These are phyloP conservation scores for Fonsecaea nubica DNA, from an alignment of 2,329 filamentous ascomycete species.

Conservation along the genomic window DNA sequence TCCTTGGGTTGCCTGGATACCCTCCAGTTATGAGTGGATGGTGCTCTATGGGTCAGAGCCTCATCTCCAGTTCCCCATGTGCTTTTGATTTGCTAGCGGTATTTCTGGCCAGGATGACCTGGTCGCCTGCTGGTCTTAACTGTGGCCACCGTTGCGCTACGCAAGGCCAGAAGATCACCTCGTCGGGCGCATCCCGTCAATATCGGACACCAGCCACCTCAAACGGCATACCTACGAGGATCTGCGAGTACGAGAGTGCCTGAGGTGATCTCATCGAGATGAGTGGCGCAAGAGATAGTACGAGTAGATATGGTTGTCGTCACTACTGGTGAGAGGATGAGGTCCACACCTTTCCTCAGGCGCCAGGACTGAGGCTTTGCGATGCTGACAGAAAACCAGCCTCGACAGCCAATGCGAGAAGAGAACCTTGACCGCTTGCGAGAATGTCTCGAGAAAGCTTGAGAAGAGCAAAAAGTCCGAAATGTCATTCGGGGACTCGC, in stretches of 20 bases:
- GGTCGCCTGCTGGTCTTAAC: constrained; percentile 8
- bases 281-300: not conserved
- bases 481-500: not conserved
- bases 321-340: not conserved
- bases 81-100: constrained; percentile 8
- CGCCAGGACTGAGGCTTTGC: not conserved
- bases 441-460: not conserved
- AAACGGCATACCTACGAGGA: not conserved
- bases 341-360: not conserved
- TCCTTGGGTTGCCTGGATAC: not conserved
- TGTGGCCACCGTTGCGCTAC: constrained; percentile 6
- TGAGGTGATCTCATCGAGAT: not conserved
- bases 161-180: constrained; percentile 5
- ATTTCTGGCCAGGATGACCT: constrained; percentile 10
- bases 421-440: not conserved
- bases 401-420: not conserved
- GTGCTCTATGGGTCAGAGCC: constrained; percentile 3
- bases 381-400: not conserved
- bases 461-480: not conserved
- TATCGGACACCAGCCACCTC: constrained; percentile 1
- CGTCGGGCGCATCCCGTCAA: not conserved
- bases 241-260: not conserved
- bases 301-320: not conserved
- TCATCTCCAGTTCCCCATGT: constrained; percentile 9
- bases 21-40: not conserved